Percentiles rank a stretch among this genome's conserved stretches.
phyloP scores from a whole-genome alignment of 78 protist genomes.

The Cavenderia fasciculata region DNA sequence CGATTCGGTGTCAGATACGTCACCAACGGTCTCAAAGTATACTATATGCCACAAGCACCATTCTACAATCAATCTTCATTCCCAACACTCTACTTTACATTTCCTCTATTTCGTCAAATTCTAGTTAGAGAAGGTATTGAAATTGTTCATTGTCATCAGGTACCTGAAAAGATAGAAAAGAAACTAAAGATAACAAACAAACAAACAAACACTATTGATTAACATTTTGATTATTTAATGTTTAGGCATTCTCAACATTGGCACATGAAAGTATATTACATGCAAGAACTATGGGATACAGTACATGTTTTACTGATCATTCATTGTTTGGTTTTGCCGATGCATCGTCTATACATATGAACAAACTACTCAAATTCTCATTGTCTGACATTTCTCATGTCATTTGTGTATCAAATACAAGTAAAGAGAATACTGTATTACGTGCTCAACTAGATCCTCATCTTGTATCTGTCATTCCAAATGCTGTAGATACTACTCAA shows the following conservation, averaged over 20 bases:
- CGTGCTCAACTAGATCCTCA: slow-evolving; percentile 90
- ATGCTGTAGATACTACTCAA: slow-evolving; percentile 92
- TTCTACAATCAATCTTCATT: slow-evolving; percentile 72
- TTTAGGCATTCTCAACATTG: slow-evolving; percentile 92
- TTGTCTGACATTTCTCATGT: slow-evolving; percentile 89
- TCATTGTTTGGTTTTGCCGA: slow-evolving; percentile 97
- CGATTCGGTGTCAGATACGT: slow-evolving; percentile 94
- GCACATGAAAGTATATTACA: slow-evolving; percentile 93
- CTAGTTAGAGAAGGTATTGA: slow-evolving; percentile 90
- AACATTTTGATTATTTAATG: neutral
- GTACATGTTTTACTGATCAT: slow-evolving; percentile 96
- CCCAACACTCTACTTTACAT: slow-evolving; percentile 87
- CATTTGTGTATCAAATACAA: slow-evolving; percentile 96
- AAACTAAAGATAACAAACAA: neutral
- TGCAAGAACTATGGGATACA: slow-evolving; percentile 91
- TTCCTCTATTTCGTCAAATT: slow-evolving; percentile 91
- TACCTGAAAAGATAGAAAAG: neutral
- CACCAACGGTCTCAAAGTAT: slow-evolving; percentile 94
- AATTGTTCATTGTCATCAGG: slow-evolving; percentile 98
- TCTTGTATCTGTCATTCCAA: slow-evolving; percentile 96
- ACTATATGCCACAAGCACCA: slow-evolving; percentile 89
- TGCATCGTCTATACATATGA: slow-evolving; percentile 84
- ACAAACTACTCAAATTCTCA: slow-evolving; percentile 90
- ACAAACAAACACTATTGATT: neutral
- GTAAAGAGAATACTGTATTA: slow-evolving; percentile 95